Evolutionary conservation across 345 rosid genomes (phyloP).

Genomic region (Lepidium sativum): DNA sequence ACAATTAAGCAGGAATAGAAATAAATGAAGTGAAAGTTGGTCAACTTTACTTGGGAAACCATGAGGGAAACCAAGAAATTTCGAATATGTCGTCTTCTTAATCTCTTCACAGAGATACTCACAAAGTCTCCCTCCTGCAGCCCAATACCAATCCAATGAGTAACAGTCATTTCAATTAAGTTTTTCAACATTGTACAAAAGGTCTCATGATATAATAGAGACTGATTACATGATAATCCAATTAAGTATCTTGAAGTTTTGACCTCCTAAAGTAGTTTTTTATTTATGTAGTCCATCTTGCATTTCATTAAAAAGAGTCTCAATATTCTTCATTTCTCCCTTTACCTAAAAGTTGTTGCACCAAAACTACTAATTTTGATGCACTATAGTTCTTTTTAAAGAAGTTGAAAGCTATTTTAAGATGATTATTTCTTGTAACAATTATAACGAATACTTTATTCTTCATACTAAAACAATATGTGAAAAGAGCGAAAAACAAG

Average conservation of each 20-base stretch:
- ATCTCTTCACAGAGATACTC: conserved; percentile 65
- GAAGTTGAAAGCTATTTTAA: not conserved
- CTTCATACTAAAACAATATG: not conserved
- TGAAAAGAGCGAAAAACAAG: not conserved
- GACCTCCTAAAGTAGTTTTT: too few relatives aligned
- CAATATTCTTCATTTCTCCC: not conserved
- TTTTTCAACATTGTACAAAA: not conserved
- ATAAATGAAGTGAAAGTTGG: not conserved
- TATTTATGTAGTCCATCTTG: too few relatives aligned
- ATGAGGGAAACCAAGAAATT: conserved; percentile 89
- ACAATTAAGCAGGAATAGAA: conserved; percentile 1
- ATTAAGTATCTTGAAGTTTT: not conserved
- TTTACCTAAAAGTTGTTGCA: not conserved
- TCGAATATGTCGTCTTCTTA: conserved; percentile 86
- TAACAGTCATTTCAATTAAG: not conserved
- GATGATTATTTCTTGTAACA: not conserved
- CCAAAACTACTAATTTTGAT: not conserved
- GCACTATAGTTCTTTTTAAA: not conserved
- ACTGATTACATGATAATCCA: not conserved
- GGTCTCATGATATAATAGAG: not conserved
- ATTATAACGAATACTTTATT: not conserved
- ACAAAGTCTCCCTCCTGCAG: conserved; percentile 83
- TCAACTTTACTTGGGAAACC: conserved; percentile 78
- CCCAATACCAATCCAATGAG: conserved; percentile 5
- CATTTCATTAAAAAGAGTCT: not conserved